Base-by-base conservation (phyloP, 139 green algal genomes). In the Chlorella sp. region DNA sequence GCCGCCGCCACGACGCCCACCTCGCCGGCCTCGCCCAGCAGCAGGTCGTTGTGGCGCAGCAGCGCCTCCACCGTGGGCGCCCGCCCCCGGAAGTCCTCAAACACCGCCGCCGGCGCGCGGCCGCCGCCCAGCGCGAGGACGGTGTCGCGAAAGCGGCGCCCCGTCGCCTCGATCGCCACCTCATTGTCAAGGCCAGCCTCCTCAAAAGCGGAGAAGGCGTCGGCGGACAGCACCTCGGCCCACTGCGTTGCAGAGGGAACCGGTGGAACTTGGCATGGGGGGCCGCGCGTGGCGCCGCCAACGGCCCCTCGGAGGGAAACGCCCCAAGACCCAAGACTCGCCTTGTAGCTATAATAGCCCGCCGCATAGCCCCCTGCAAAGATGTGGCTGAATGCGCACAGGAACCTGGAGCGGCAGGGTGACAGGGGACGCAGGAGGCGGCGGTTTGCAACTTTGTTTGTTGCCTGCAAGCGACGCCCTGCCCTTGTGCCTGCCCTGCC, bases 181-280 rank as follows among this genome's bases (percentile, higher is more conserved):
- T 96, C 89, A 73, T 98, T 77, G 2, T 97, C 91, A n/a, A 98
- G 76, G 0, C 94, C 94, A 0, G 79, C 94, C 64, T 98, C 95
- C 89, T 98, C 95, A 86, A 99, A 99, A 0, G 95, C 95, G 2
- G 76, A 82, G 79, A 97, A 99, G 1, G 95, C 95, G 72, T 98
- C 95, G 0, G 95, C 94, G 12, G 83, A 93, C 63, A 98, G 84
- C 77, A 98, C 94, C 83, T 98, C 94, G 3, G 95, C 95, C 94
- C 94, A 98, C 87, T 95, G 60, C 23, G 19, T n/a, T 15, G 31
- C 29, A 27, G 60, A 11, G 33, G 60, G 33, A 45, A 45, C 31
- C 8, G 29, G 60, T 42, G 60, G n/a, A n/a, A n/a, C n/a, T n/a
- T n/a, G n/a, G n/a, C n/a, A n/a, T n/a, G n/a, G n/a, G n/a, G n/a